Conservation (phyloP, 2,329 filamentous ascomycete genomes). For the Fusarium coffeatum region DNA sequence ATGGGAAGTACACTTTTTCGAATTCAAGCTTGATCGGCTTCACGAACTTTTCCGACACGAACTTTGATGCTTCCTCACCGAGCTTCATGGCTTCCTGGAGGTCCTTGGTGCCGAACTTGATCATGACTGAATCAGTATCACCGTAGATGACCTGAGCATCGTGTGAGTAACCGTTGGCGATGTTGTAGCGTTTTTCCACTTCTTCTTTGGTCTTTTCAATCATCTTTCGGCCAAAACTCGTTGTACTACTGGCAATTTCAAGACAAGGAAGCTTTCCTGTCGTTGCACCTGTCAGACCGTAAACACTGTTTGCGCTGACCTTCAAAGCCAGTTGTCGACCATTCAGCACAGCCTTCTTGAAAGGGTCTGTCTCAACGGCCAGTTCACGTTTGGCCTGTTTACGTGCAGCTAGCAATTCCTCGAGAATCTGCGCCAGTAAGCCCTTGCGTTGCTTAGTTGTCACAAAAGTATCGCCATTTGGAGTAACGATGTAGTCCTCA, state of each 20-base stretch:
- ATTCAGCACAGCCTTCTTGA: constrained; percentile 98
- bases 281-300: constrained; percentile 95
- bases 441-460: constrained; percentile 91
- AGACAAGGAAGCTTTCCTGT: constrained; percentile 96
- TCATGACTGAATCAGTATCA: constrained; percentile 99
- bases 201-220: constrained; percentile 98
- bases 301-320: constrained; percentile 96
- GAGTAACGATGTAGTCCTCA: constrained; percentile 96
- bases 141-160: constrained; percentile 98
- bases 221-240: constrained; percentile 97
- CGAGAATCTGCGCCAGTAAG: constrained; percentile 91
- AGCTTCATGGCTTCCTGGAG: constrained; percentile 91
- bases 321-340: constrained; percentile 97
- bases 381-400: constrained; percentile 95
- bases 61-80: constrained; percentile 90
- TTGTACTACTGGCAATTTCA: constrained; percentile 95
- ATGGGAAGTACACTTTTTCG: constrained; percentile 98
- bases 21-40: constrained; percentile 99
- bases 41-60: constrained; percentile 90
- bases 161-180: constrained; percentile 93
- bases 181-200: constrained; percentile 88
- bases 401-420: constrained; percentile 89
- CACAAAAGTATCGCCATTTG: constrained; percentile 92
- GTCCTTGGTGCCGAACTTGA: constrained; percentile 94
- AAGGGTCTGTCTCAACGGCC: constrained; percentile 88